Evolutionary conservation across 306 rosid species (phyloP).

Genomic region (Urtica urens): DNA sequence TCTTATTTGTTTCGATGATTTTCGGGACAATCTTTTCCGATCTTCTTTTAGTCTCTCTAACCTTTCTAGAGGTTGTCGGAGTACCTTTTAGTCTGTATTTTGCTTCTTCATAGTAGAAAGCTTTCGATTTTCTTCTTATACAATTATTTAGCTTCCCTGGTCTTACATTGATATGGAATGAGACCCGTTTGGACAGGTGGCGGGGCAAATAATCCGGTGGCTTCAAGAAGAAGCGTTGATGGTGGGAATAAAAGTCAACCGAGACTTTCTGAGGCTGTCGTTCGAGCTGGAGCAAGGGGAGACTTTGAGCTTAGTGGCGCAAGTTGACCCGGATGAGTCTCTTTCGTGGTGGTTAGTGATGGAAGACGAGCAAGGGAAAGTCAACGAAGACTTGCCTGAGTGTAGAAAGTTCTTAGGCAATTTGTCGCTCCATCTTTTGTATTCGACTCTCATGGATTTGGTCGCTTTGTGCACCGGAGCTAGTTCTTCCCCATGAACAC

Average conservation of each 20-base stretch:
- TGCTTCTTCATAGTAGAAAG: no score
- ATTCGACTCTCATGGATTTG: constrained; percentile 73
- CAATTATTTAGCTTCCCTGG: no score
- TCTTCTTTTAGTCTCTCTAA: no score
- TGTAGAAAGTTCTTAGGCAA: constrained; percentile 66
- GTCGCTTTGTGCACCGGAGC: constrained; percentile 64
- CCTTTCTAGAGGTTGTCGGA: no score
- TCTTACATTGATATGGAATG: no score
- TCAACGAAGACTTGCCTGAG: constrained; percentile 33
- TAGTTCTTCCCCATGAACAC: constrained; percentile 29
- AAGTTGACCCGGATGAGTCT: constrained; percentile 68
- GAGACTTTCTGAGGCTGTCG: constrained; percentile 64
- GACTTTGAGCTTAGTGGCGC: constrained; percentile 62
- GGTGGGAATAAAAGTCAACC: constrained; percentile 67
- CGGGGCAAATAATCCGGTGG: constrained; percentile 76
- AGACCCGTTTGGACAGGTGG: constrained; percentile 60
- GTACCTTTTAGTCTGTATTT: no score
- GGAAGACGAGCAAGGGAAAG: constrained; percentile 66
- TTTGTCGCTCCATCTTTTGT: constrained; percentile 63
- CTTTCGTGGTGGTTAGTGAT: constrained; percentile 88
- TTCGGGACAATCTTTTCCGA: no score
- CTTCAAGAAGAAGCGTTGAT: constrained; percentile 70
- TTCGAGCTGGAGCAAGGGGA: constrained; percentile 82
- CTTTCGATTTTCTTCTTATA: no score
- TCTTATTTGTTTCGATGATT: no score